A percentile compares a stretch with the other conserved stretches of the same genome.
Conservation (phyloP, 345 rosid genomes). For the Aegle marmelos region DNA sequence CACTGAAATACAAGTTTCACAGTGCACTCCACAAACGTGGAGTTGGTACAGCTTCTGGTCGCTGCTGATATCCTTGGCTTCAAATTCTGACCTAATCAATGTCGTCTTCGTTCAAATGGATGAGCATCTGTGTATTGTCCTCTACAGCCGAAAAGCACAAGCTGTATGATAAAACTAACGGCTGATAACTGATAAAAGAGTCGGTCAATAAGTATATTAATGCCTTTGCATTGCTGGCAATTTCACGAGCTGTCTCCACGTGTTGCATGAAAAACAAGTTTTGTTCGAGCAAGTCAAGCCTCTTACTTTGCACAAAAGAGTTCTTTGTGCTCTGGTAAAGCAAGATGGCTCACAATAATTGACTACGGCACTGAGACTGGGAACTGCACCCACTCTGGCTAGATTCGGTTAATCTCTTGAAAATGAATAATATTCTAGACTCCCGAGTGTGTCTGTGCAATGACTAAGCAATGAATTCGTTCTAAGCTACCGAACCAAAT, state of each 20-base stretch:
- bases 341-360: neutral
- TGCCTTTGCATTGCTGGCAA: neutral
- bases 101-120: neutral
- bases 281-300: neutral
- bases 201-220: neutral
- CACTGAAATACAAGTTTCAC: neutral
- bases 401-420: neutral
- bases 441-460: no score
- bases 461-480: neutral
- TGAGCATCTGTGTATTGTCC: no score
- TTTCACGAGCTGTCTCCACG: neutral
- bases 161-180: neutral
- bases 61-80: neutral
- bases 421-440: neutral
- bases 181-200: neutral
- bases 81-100: conserved; percentile 1
- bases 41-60: neutral
- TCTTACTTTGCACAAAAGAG: neutral
- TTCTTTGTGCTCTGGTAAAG: neutral
- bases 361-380: neutral
- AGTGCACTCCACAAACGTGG: neutral
- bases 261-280: neutral
- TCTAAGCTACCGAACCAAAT: neutral
- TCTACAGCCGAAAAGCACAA: neutral
- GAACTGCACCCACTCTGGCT: neutral